Percentiles rank a stretch among this genome's conserved stretches.
Conservation (phyloP, 1,139 yeast species). For the Blastobotrys apis region DNA sequence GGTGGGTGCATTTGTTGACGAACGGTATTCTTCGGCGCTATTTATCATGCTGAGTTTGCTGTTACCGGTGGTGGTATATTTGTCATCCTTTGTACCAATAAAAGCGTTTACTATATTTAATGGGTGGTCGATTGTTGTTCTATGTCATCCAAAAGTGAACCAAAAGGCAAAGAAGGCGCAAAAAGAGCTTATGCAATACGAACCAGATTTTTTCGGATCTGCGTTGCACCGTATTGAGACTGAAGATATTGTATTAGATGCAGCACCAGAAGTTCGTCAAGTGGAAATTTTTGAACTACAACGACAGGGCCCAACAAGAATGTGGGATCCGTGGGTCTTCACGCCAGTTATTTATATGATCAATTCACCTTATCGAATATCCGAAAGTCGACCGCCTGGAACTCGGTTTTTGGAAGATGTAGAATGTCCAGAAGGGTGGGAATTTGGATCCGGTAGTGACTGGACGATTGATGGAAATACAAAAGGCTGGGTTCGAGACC, state of each 20-base stretch:
- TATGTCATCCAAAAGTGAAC: constrained; percentile 55
- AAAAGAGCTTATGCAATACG: constrained; percentile 23
- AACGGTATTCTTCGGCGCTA: constrained; percentile 55
- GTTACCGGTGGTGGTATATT: constrained; percentile 42
- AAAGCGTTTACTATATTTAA: constrained; percentile 49
- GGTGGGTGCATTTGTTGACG: constrained; percentile 70
- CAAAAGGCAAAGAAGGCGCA: constrained; percentile 26
- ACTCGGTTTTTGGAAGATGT: constrained; percentile 53
- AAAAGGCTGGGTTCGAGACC: constrained; percentile 47
- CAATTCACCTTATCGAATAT: constrained; percentile 47
- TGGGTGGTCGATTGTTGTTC: constrained; percentile 51
- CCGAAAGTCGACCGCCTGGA: constrained; percentile 66
- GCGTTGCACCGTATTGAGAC: constrained; percentile 40
- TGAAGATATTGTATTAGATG: constrained; percentile 60
- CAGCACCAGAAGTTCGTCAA: constrained; percentile 50
- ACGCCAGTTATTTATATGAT: constrained; percentile 51
- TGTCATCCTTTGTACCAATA: constrained; percentile 70
- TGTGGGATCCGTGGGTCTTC: constrained; percentile 56
- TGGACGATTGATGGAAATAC: constrained; percentile 67
- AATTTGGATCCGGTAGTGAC: constrained; percentile 51
- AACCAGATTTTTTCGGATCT: constrained; percentile 23
- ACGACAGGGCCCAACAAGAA: constrained; percentile 53
- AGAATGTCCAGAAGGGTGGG: constrained; percentile 71
- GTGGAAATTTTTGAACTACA: constrained; percentile 79
- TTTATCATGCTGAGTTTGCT: constrained; percentile 46